Percentiles rank a stretch among this genome's conserved stretches.
These are phyloP conservation scores for Candida vaughaniae DNA, from an alignment of 805 yeast genomes.

Conservation along the genomic window DNA sequence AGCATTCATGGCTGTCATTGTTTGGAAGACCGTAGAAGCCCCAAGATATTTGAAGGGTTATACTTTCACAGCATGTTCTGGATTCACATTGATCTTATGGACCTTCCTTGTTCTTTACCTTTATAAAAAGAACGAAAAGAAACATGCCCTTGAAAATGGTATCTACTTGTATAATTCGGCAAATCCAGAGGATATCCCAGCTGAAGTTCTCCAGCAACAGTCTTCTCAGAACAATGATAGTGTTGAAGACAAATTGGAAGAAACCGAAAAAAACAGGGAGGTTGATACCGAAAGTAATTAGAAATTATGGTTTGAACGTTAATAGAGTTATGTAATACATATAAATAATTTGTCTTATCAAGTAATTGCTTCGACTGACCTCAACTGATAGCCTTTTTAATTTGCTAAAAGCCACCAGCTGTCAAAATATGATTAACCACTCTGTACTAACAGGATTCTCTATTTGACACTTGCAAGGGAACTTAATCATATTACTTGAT, in stretches of 20 bases:
- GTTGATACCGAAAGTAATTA: constrained; percentile 6
- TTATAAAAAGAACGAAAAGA: constrained; percentile 34
- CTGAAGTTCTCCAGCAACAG: constrained; percentile 7
- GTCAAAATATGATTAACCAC: too few relatives aligned
- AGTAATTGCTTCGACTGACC: too few relatives aligned
- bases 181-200: constrained; percentile 14
- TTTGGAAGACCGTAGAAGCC: constrained; percentile 58
- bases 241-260: constrained; percentile 2
- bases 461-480: too few relatives aligned
- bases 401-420: too few relatives aligned
- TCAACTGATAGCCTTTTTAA: too few relatives aligned
- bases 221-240: constrained; percentile 3
- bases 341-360: not conserved
- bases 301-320: too few relatives aligned
- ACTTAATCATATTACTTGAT: too few relatives aligned
- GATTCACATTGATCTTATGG: constrained; percentile 46
- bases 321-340: too few relatives aligned
- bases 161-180: constrained; percentile 29
- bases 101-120: constrained; percentile 51
- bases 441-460: too few relatives aligned
- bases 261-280: constrained; percentile 1
- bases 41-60: constrained; percentile 58
- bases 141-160: constrained; percentile 34
- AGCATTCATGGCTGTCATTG: constrained; percentile 51
- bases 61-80: constrained; percentile 49